phyloP scores from a whole-genome alignment of 2,329 filamentous ascomycete species.

The Fusarium floridanum region DNA sequence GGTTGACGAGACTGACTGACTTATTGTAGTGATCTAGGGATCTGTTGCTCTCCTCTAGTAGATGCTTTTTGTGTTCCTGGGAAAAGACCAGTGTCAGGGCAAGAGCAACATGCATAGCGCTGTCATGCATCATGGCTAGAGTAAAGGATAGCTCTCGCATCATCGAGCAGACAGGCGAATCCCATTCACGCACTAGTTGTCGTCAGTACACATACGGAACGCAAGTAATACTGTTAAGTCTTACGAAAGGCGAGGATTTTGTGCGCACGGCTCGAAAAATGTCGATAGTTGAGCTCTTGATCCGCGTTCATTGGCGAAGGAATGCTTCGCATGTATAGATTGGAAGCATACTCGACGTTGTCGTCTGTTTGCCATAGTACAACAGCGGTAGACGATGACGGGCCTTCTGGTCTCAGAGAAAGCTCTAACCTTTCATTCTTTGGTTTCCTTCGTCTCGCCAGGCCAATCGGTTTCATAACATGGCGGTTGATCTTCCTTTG shows the following conservation, averaged over 20 bases:
- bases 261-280: neutral
- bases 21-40: slow-evolving; percentile 2
- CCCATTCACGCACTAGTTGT: neutral
- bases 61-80: neutral
- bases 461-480: slow-evolving; percentile 22
- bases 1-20: neutral
- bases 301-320: neutral
- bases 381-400: neutral
- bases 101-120: slow-evolving; percentile 20
- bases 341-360: neutral
- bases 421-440: neutral
- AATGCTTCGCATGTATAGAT: neutral
- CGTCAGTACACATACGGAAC: neutral
- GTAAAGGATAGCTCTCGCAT: slow-evolving; percentile 19
- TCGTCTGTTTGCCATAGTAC: neutral
- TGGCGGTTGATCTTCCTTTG: slow-evolving; percentile 19
- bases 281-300: neutral
- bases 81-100: neutral
- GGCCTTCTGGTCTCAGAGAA: neutral
- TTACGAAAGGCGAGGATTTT: neutral
- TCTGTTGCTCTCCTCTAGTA: neutral
- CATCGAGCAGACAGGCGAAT: slow-evolving; percentile 1
- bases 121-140: slow-evolving; percentile 21
- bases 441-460: neutral
- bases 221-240: neutral